Conservation (phyloP, 768 basidiomycete genomes). For the Boletus reticulatus region DNA sequence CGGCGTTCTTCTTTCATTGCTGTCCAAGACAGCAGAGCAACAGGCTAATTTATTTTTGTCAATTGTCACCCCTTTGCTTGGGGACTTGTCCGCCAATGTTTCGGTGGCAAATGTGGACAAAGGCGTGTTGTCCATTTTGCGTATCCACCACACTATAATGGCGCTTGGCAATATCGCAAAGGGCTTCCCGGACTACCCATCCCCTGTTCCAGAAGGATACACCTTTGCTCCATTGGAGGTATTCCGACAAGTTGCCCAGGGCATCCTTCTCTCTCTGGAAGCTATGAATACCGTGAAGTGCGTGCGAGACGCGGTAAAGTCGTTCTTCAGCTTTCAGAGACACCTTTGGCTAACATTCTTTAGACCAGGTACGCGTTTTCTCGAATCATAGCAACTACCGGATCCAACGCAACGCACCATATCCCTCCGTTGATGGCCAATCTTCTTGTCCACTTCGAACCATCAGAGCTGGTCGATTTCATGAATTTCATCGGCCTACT, state of each 20-base stretch:
- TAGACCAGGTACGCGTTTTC: slow-evolving; percentile 94
- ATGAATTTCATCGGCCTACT: slow-evolving; percentile 92
- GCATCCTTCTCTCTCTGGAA: slow-evolving; percentile 82
- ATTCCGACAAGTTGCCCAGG: slow-evolving; percentile 83
- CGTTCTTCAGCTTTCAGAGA: neutral
- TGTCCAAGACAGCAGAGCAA: slow-evolving; percentile 62
- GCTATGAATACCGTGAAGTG: slow-evolving; percentile 84
- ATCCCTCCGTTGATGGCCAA: slow-evolving; percentile 89
- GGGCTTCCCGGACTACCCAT: slow-evolving; percentile 92
- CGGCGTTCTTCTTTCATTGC: slow-evolving; percentile 79
- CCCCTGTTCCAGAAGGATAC: slow-evolving; percentile 61
- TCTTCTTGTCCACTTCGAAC: slow-evolving; percentile 89
- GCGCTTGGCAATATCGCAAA: slow-evolving; percentile 93
- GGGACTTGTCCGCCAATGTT: slow-evolving; percentile 61
- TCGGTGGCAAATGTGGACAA: slow-evolving; percentile 54
- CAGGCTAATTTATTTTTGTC: slow-evolving; percentile 70
- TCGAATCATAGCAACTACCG: slow-evolving; percentile 86
- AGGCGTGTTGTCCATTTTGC: slow-evolving; percentile 77
- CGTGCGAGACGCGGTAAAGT: slow-evolving; percentile 87
- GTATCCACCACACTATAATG: slow-evolving; percentile 91
- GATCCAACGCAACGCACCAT: slow-evolving; percentile 79
- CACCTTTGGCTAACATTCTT: slow-evolving; percentile 7
- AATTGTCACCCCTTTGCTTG: slow-evolving; percentile 78
- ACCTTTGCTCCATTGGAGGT: slow-evolving; percentile 70
- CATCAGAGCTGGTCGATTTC: slow-evolving; percentile 90